Base-by-base conservation (phyloP, 2,329 filamentous ascomycete species). In the Hirsutella minnesotensis region DNA sequence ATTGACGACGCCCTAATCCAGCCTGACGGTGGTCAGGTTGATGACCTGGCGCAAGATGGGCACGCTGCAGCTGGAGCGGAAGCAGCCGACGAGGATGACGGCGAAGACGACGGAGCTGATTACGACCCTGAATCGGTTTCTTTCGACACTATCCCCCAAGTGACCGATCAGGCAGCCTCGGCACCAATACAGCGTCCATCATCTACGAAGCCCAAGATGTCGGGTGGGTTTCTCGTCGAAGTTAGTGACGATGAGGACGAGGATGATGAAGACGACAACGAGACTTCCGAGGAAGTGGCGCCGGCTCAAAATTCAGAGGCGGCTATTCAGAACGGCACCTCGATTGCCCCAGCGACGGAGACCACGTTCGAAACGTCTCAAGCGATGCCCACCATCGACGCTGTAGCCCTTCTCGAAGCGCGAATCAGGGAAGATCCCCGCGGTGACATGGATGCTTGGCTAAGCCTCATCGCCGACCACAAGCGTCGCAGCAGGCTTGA, bases 381-480 rank as follows among this genome's bases (percentile, higher is more conserved):
- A 47, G 47, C 53, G 19, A 61, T 70, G 53, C 61, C 68, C 49
- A 64, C 66, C 46, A 64, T 72, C 64, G 84, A 94, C 64, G 77
- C 76, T 50, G 73, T 90, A 53, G 80, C 83, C 45, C 77, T 89
- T 46, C 72, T 96, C 56, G 90, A 98, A 68, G 86, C 92, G 60
- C 81, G 90, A 57, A 83, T 96, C 60, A 82, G 83, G 59, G 86
- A 95, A 56, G 92, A 98, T 58, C 86, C 90, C 15, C 84, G 87
- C 54, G 92, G 90, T 56, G 89, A 95, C 54, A 78, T 92, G 63
- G 85, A 92, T 59, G 87, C 90, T 27, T 98, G 92, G 92, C 68
- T 94, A 54, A 76, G 77, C 50, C 72, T 98, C 58, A 90, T 98
- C 58, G 76, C 77, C 51, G 87, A 95, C 59, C 79, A 95, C 61